Conservation (phyloP, 805 yeast genomes). For the Candida manassasensis region DNA sequence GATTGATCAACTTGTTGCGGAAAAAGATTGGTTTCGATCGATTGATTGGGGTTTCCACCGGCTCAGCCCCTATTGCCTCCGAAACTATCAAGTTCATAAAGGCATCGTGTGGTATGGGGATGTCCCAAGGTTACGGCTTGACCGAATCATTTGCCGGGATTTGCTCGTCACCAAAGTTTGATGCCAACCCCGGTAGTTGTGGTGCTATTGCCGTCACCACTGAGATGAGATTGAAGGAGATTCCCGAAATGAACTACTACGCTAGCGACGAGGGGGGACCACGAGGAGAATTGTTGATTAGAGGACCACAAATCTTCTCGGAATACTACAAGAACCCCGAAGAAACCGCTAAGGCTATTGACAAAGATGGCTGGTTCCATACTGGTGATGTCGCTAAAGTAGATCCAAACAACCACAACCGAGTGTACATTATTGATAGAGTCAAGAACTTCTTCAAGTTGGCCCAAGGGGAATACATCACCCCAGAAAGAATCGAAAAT, state of each 20-base stretch:
- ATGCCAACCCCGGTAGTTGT: conserved; percentile 47
- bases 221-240: conserved; percentile 53
- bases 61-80: conserved; percentile 69
- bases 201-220: conserved; percentile 55
- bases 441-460: conserved; percentile 43
- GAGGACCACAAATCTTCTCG: conserved; percentile 53
- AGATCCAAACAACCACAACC: conserved; percentile 20
- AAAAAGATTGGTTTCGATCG: conserved; percentile 34
- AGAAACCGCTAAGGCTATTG: conserved; percentile 44
- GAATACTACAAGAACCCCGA: conserved; percentile 46
- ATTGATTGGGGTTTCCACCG: conserved; percentile 24
- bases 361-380: conserved; percentile 49
- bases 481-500: conserved; percentile 38
- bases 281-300: conserved; percentile 51
- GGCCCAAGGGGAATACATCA: conserved; percentile 40
- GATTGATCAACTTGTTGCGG: conserved; percentile 23
- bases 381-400: conserved; percentile 50
- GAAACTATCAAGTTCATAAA: conserved; percentile 58
- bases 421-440: conserved; percentile 44
- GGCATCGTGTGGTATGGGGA: conserved; percentile 55
- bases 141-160: conserved; percentile 63
- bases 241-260: conserved; percentile 57
- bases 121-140: conserved; percentile 70
- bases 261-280: conserved; percentile 29
- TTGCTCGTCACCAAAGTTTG: conserved; percentile 36